These are phyloP conservation scores for Lipomyces yamadae DNA, from an alignment of 805 yeast genomes.

Conservation along the genomic window DNA sequence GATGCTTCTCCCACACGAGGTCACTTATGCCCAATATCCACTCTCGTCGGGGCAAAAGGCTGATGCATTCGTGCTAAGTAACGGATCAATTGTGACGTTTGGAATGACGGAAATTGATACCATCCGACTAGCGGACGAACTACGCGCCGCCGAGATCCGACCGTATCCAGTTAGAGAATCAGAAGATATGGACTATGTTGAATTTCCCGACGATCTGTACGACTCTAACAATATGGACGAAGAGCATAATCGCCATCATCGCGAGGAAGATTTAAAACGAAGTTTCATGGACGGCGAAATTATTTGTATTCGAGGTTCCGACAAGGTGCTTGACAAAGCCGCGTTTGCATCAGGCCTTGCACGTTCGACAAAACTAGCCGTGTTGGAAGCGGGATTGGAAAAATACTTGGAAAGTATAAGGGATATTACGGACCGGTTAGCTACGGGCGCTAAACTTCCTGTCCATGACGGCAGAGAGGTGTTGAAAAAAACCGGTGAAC, in stretches of 20 bases:
- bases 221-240: background rate
- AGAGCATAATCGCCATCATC: constrained; percentile 28
- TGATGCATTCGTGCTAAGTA: constrained; percentile 70
- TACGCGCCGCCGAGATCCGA: constrained; percentile 54
- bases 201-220: constrained; percentile 42
- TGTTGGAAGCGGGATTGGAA: constrained; percentile 75
- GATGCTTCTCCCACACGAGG: constrained; percentile 68
- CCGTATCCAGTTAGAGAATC: constrained; percentile 62
- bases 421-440: constrained; percentile 65
- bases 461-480: constrained; percentile 61
- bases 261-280: constrained; percentile 38
- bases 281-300: constrained; percentile 70
- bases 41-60: constrained; percentile 45
- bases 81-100: constrained; percentile 87
- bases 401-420: constrained; percentile 66
- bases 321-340: constrained; percentile 70
- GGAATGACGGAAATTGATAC: constrained; percentile 65
- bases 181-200: constrained; percentile 85
- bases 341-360: constrained; percentile 90
- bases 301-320: constrained; percentile 63
- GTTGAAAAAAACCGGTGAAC: constrained; percentile 69
- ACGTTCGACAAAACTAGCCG: constrained; percentile 82
- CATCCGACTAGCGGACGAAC: constrained; percentile 44
- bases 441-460: constrained; percentile 60
- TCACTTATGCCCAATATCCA: constrained; percentile 57